Base-by-base conservation (phyloP, 208 protist genomes). In the Trypanosoma cruzi region DNA sequence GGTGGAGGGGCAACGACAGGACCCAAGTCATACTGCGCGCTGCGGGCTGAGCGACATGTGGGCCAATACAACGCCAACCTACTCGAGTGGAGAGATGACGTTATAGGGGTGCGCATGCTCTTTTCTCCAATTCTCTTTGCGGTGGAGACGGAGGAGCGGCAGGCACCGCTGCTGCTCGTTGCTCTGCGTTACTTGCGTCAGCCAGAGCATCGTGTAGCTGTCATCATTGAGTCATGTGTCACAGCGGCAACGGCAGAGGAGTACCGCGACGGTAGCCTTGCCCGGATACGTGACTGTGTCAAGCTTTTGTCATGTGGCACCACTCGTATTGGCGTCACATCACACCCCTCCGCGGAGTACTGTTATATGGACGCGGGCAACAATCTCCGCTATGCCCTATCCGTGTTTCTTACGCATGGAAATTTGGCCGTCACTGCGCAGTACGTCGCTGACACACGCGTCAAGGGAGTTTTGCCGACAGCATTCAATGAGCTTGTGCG, bases 61-160 rank as follows among this genome's bases (percentile, higher is more conserved):
- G 77, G 79, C 46, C 82, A 79, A 37, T 77, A 90, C 67, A 86
- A 70, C 54, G 80, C 82, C 20, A 89, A 74, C 49, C 31, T 84
- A 59, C 70, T 91, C 36, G 87, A 95, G 71, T 95, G 90, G 90
- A 73, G 69, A n/a, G 90, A 95, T 64, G 84, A 85, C 22, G 67
- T 80, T 29, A 71, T 95, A 13, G 90, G 90, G 2, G 58, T 95
- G 29, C 71, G 71, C 48, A 77, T 95, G 14, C 73, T 79, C 28
- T 95, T 92, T 62, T 93, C 87, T 1, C 87, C 85, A 10, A 79
- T 86, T 56, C 64, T 90, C 14, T 95, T 95, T 73, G 80, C 80
- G 14, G 64, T 93, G 53, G 75, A 71, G 60, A 72, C 70, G 42
- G 90, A 95, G 75, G 83, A 92, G 72, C 85, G 90, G 10, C 90